Evolutionary conservation across 2,329 filamentous ascomycete genomes (phyloP).

Genomic region (Thyridium curvatum): DNA sequence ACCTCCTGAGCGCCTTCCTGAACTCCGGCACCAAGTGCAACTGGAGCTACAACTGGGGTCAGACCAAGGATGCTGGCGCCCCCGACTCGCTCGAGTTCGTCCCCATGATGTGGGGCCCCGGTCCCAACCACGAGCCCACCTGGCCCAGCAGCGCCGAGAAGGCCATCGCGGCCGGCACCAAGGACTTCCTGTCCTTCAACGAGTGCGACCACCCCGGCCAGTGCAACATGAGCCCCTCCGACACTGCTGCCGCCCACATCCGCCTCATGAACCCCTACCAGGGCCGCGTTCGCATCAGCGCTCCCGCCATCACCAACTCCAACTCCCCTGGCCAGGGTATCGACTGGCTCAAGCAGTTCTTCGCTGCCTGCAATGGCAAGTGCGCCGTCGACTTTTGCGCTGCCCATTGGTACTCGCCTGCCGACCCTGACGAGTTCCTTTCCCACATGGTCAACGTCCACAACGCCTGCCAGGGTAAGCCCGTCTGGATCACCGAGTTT

Average conservation of each 20-base stretch:
- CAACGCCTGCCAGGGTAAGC: slow-evolving; percentile 37
- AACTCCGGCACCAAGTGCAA: slow-evolving; percentile 32
- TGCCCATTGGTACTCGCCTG: slow-evolving; percentile 57
- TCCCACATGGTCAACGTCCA: slow-evolving; percentile 42
- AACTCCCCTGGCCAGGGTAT: slow-evolving; percentile 41
- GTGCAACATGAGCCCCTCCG: slow-evolving; percentile 47
- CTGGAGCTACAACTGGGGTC: slow-evolving; percentile 68
- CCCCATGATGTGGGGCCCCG: slow-evolving; percentile 60
- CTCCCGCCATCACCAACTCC: slow-evolving; percentile 59
- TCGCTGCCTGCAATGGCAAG: slow-evolving; percentile 40
- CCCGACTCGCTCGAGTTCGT: slow-evolving; percentile 47
- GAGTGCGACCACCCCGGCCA: slow-evolving; percentile 60
- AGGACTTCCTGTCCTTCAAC: slow-evolving; percentile 62
- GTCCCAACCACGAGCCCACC: slow-evolving; percentile 30
- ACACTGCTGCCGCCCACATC: slow-evolving; percentile 47
- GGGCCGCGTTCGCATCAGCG: slow-evolving; percentile 46
- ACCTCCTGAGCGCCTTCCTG: slow-evolving; percentile 45
- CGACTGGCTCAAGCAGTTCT: slow-evolving; percentile 46
- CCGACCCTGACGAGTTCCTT: slow-evolving; percentile 45
- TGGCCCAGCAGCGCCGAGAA: slow-evolving; percentile 46
- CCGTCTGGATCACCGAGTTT: slow-evolving; percentile 62
- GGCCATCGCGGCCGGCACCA: slow-evolving; percentile 47
- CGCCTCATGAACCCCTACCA: slow-evolving; percentile 48
- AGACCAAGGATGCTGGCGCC: slow-evolving; percentile 29
- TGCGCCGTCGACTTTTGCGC: slow-evolving; percentile 56